Evolutionary conservation across 2,329 filamentous ascomycete genomes (phyloP).

Genomic region (Leptographium wingfieldii): DNA sequence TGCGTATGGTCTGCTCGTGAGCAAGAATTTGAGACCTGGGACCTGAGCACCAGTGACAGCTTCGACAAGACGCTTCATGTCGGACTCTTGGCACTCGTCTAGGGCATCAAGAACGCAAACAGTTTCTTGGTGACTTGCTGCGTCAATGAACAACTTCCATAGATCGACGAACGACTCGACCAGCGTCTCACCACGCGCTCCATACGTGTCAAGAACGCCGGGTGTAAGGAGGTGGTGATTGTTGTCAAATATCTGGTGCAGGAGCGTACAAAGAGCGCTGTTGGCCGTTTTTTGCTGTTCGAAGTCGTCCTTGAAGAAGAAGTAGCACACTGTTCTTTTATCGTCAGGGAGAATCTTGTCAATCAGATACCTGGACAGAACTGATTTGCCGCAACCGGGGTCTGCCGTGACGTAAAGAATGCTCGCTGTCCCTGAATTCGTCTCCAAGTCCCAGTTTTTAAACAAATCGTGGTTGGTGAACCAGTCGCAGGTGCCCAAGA

Average conservation of each 20-base stretch:
- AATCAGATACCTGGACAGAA: neutral
- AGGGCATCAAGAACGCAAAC: neutral
- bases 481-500: constrained; percentile 3
- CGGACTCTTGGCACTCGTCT: neutral
- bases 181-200: too few species aligned
- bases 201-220: too few species aligned
- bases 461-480: neutral
- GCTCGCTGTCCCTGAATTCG: neutral
- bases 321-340: constrained; percentile 4
- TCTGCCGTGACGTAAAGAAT: constrained; percentile 6
- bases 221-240: too few species aligned
- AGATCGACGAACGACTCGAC: neutral
- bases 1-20: too few species aligned
- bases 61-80: neutral
- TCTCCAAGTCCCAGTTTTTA: neutral
- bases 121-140: neutral
- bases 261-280: neutral
- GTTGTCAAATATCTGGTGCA: constrained; percentile 6
- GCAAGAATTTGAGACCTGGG: too few species aligned
- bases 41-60: too few species aligned
- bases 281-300: neutral
- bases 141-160: neutral
- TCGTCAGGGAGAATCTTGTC: neutral
- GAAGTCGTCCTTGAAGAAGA: constrained; percentile 9
- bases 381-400: constrained; percentile 5